Conservation (phyloP, 2,329 filamentous ascomycete genomes). For the Rosellinia necatrix region DNA sequence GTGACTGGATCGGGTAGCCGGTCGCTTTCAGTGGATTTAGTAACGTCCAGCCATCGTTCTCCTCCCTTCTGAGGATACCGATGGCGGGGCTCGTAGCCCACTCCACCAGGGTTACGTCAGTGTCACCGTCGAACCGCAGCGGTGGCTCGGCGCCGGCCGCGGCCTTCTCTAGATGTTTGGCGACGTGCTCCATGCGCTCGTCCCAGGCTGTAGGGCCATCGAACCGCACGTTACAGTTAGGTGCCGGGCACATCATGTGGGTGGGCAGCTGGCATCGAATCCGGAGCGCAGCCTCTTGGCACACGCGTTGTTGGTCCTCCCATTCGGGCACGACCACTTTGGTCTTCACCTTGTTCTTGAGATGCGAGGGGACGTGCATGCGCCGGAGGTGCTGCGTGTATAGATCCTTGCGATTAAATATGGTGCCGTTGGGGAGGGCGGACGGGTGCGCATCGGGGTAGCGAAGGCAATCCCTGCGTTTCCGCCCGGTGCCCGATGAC, state of each 20-base stretch:
- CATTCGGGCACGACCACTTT: slow-evolving; percentile 45
- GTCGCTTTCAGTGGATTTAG: slow-evolving; percentile 38
- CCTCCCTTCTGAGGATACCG: slow-evolving; percentile 35
- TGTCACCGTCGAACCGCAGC: slow-evolving; percentile 36
- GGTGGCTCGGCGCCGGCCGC: slow-evolving; percentile 40
- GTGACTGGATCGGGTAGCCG: slow-evolving; percentile 7
- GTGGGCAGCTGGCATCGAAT: slow-evolving; percentile 66
- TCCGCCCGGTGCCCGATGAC: slow-evolving; percentile 28
- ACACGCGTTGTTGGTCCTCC: slow-evolving; percentile 59
- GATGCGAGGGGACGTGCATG: slow-evolving; percentile 70
- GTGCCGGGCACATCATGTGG: slow-evolving; percentile 63
- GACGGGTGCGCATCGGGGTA: slow-evolving; percentile 24
- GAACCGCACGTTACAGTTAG: slow-evolving; percentile 65
- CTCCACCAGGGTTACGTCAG: slow-evolving; percentile 37
- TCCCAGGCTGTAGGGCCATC: slow-evolving; percentile 72
- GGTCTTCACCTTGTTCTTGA: slow-evolving; percentile 46
- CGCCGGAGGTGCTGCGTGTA: slow-evolving; percentile 87
- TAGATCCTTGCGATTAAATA: slow-evolving; percentile 90
- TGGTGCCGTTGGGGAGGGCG: slow-evolving; percentile 57
- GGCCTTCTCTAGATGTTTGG: slow-evolving; percentile 72
- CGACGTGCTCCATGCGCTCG: slow-evolving; percentile 84
- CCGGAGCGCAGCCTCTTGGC: slow-evolving; percentile 63
- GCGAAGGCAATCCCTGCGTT: slow-evolving; percentile 26
- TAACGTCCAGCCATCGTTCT: slow-evolving; percentile 35
- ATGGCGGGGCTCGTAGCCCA: slow-evolving; percentile 40